phyloP scores from a whole-genome alignment of 2,329 filamentous ascomycete genomes.

The Arthrinium puccinioides region DNA sequence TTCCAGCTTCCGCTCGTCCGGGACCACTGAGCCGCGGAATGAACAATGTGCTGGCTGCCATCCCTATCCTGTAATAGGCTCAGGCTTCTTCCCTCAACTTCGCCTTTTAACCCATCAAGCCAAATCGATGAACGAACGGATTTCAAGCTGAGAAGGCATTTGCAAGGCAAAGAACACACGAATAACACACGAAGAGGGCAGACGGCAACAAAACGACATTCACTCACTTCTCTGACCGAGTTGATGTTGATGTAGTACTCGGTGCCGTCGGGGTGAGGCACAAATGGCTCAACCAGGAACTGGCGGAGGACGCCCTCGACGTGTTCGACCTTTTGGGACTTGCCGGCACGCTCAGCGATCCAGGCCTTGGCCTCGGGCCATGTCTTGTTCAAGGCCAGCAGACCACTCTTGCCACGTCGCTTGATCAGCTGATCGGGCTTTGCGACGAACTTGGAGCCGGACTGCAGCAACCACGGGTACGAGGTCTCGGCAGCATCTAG shows the following conservation, averaged over 20 bases:
- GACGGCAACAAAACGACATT: neutral
- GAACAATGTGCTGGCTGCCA: too few relatives aligned
- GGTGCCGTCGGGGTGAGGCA: conserved; percentile 88
- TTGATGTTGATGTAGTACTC: conserved; percentile 99
- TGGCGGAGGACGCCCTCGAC: conserved; percentile 82
- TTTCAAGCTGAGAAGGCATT: too few relatives aligned
- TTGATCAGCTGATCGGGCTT: conserved; percentile 99
- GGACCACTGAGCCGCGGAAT: too few relatives aligned
- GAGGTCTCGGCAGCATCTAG: conserved; percentile 93
- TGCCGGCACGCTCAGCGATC: conserved; percentile 87
- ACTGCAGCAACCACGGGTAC: conserved; percentile 88
- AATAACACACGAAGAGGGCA: too few relatives aligned
- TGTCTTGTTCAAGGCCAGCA: conserved; percentile 92
- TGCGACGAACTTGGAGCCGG: conserved; percentile 87
- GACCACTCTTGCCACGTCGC: conserved; percentile 96
- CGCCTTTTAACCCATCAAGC: too few relatives aligned
- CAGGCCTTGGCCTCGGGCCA: conserved; percentile 92
- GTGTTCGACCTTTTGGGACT: conserved; percentile 88
- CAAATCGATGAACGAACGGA: too few relatives aligned
- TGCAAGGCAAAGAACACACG: too few relatives aligned
- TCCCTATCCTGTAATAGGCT: too few relatives aligned
- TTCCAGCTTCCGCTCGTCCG: conserved; percentile 37
- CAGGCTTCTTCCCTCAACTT: too few relatives aligned
- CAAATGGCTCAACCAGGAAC: conserved; percentile 97
- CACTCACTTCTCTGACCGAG: conserved; percentile 95